A percentile compares a stretch with the other conserved stretches of the same genome.
These are phyloP conservation scores for Zoysia matrella DNA, from an alignment of 202 grass and related monocot genomes.

Conservation along the genomic window DNA sequence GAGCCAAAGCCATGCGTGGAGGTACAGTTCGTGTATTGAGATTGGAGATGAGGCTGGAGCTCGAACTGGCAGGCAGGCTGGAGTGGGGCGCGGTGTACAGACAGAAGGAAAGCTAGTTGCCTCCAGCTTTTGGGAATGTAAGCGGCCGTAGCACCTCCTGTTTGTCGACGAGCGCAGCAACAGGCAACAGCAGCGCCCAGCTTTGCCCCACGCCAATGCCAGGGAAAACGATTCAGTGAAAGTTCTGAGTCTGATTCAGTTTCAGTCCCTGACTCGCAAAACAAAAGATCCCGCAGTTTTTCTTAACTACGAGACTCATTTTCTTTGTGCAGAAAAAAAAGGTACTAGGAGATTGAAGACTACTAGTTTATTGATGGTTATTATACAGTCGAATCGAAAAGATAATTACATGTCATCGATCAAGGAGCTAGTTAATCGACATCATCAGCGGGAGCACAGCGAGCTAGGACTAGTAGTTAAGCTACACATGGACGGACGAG, in stretches of 20 bases:
- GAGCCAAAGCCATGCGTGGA: background rate
- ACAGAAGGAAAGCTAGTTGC: constrained; percentile 62
- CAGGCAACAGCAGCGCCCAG: background rate
- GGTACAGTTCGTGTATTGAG: background rate
- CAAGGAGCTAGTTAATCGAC: constrained; percentile 29
- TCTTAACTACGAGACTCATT: too few relatives aligned
- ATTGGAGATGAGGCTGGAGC: background rate
- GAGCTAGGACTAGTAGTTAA: background rate
- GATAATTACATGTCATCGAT: constrained; percentile 42
- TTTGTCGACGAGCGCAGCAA: constrained; percentile 31
- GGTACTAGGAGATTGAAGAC: background rate
- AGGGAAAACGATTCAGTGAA: constrained; percentile 29
- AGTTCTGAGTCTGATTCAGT: background rate
- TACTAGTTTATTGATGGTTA: constrained; percentile 1
- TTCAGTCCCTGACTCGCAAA: background rate
- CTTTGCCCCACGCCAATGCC: background rate
- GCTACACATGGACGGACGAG: background rate
- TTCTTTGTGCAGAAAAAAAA: background rate
- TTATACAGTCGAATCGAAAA: background rate
- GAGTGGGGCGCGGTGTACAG: constrained; percentile 16
- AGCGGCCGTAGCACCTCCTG: constrained; percentile 36
- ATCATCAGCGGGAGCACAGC: background rate
- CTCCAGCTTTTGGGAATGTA: constrained; percentile 54
- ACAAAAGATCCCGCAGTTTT: background rate
- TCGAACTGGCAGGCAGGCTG: background rate